Conservation (phyloP, 1,284 basidiomycete species). For the Tremellales sp. region DNA sequence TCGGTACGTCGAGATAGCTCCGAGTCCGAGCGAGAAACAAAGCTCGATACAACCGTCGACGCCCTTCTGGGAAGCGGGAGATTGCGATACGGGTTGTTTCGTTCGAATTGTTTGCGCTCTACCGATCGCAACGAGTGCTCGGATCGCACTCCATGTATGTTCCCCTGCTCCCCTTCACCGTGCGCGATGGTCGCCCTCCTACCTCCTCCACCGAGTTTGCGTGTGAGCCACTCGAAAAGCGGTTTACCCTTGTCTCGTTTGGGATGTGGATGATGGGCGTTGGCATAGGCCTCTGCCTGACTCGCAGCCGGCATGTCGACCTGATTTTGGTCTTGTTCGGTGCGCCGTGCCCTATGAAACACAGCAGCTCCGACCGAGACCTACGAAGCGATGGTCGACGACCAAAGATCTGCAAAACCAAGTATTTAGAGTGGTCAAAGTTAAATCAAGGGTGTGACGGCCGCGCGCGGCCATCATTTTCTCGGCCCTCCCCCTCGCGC, state of each 20-base stretch:
- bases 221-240: slow-evolving; percentile 85
- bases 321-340: too few species aligned
- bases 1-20: slow-evolving; percentile 47
- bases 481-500: too few species aligned
- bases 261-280: slow-evolving; percentile 14
- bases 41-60: background rate
- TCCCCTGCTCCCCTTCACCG: background rate
- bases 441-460: too few species aligned
- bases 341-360: too few species aligned
- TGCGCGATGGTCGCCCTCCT: background rate
- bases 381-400: too few species aligned
- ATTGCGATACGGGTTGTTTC: slow-evolving; percentile 45
- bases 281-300: slow-evolving; percentile 28
- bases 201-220: slow-evolving; percentile 58
- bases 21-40: slow-evolving; percentile 34
- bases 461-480: too few species aligned
- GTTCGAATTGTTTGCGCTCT: slow-evolving; percentile 26
- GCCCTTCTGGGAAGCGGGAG: slow-evolving; percentile 26
- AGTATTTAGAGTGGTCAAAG: too few species aligned
- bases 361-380: too few species aligned
- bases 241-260: slow-evolving; percentile 55
- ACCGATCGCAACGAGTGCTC: slow-evolving; percentile 42
- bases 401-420: too few species aligned
- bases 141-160: slow-evolving; percentile 5
- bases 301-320: background rate